These are phyloP conservation scores for Zoysia pacifica DNA, from an alignment of 176 grass and related monocot species.

Conservation along the genomic window DNA sequence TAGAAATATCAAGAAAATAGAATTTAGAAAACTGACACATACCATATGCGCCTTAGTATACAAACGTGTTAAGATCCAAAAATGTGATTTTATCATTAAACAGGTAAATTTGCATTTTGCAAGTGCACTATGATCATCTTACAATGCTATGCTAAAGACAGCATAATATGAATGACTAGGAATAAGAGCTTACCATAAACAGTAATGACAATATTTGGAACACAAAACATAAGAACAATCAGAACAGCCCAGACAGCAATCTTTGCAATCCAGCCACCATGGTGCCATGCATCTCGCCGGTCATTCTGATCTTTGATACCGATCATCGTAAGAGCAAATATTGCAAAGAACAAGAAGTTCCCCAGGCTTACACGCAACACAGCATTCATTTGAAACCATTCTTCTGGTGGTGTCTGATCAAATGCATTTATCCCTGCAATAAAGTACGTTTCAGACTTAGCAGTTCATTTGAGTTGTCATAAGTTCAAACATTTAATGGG, in stretches of 20 bases:
- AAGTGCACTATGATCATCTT: neutral
- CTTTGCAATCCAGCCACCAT: conserved; percentile 90
- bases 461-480: neutral
- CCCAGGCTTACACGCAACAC: conserved; percentile 91
- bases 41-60: conserved; percentile 7
- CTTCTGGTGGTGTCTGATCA: conserved; percentile 44
- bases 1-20: conserved; percentile 18
- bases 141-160: conserved; percentile 21
- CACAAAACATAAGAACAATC: conserved; percentile 86
- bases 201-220: conserved; percentile 78
- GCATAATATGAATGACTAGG: conserved; percentile 19
- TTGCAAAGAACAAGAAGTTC: conserved; percentile 90
- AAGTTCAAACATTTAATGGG: neutral
- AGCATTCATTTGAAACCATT: conserved; percentile 93
- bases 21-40: conserved; percentile 14
- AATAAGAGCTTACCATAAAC: conserved; percentile 73
- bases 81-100: neutral
- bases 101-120: neutral
- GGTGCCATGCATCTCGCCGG: conserved; percentile 82
- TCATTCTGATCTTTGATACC: conserved; percentile 94
- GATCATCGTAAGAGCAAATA: conserved; percentile 88
- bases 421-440: conserved; percentile 58
- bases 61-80: conserved; percentile 12
- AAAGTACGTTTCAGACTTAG: conserved; percentile 22
- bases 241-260: conserved; percentile 83